A percentile compares a stretch with the other conserved stretches of the same genome.
These are phyloP conservation scores for Cerrena zonata DNA, from an alignment of 1,284 basidiomycete genomes.

Conservation along the genomic window DNA sequence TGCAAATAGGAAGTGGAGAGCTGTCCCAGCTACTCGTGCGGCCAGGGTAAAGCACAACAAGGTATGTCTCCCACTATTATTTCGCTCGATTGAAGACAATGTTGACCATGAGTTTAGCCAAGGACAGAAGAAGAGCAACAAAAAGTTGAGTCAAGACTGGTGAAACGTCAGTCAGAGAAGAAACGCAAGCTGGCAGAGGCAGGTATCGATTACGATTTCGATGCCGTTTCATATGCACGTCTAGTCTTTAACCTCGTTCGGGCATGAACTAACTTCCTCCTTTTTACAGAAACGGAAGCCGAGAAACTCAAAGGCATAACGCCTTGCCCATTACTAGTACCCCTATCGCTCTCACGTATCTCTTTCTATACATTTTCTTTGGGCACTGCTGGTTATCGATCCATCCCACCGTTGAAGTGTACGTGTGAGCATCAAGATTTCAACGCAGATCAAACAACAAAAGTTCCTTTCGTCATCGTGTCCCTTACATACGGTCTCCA, in stretches of 20 bases:
- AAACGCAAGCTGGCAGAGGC: slow-evolving; percentile 74
- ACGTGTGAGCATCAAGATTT: background rate
- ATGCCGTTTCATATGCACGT: slow-evolving; percentile 64
- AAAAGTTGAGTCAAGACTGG: slow-evolving; percentile 63
- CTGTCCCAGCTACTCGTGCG: slow-evolving; percentile 70
- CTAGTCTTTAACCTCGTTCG: background rate
- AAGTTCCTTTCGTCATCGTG: slow-evolving; percentile 24
- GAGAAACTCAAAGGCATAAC: slow-evolving; percentile 20
- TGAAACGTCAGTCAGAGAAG: slow-evolving; percentile 74
- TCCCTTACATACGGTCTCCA: slow-evolving; percentile 25
- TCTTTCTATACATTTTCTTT: background rate
- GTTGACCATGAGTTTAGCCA: slow-evolving; percentile 39
- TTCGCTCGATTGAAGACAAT: slow-evolving; percentile 1
- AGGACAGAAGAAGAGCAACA: slow-evolving; percentile 72
- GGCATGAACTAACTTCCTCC: slow-evolving; percentile 1
- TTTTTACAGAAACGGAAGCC: slow-evolving; percentile 22
- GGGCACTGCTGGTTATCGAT: background rate
- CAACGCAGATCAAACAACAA: slow-evolving; percentile 3
- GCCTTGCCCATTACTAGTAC: background rate
- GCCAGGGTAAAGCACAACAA: slow-evolving; percentile 76
- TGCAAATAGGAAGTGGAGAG: slow-evolving; percentile 87
- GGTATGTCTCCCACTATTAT: slow-evolving; percentile 42
- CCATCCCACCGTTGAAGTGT: background rate
- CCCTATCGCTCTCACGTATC: background rate
- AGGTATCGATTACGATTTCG: slow-evolving; percentile 89